Percentiles rank a stretch among this genome's conserved stretches.
These are phyloP conservation scores for Murraya koenigii DNA, from an alignment of 345 rosid genomes.

Conservation along the genomic window DNA sequence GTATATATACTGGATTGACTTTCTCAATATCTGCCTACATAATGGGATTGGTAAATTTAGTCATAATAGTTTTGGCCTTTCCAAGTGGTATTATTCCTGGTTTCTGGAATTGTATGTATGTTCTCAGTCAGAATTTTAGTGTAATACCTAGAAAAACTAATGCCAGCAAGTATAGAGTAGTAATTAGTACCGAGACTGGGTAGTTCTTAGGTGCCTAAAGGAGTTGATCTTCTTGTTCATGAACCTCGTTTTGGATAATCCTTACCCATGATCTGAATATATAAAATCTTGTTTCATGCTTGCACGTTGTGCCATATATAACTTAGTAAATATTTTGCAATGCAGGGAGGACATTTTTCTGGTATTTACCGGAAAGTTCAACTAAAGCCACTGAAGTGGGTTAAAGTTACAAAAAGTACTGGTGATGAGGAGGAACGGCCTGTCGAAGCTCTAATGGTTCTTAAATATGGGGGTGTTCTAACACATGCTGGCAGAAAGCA, in stretches of 20 bases:
- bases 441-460: constrained; percentile 95
- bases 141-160: background rate
- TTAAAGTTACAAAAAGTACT: constrained; percentile 61
- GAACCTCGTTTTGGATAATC: background rate
- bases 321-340: constrained; percentile 16
- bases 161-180: background rate
- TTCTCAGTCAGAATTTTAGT: background rate
- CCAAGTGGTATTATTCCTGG: background rate
- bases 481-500: constrained; percentile 99
- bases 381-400: constrained; percentile 93
- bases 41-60: background rate
- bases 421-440: constrained; percentile 98
- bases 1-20: background rate
- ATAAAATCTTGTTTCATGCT: background rate
- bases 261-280: background rate
- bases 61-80: background rate
- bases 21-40: background rate
- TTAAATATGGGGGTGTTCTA: constrained; percentile 98
- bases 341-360: constrained; percentile 97
- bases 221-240: background rate
- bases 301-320: constrained; percentile 1
- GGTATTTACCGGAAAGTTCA: constrained; percentile 99
- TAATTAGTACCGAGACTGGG: background rate
- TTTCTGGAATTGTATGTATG: background rate
- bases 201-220: background rate